A percentile compares a stretch with the other conserved stretches of the same genome.
phyloP scores from a whole-genome alignment of 108 stramenopile species.

The Skeletonema grethae region DNA sequence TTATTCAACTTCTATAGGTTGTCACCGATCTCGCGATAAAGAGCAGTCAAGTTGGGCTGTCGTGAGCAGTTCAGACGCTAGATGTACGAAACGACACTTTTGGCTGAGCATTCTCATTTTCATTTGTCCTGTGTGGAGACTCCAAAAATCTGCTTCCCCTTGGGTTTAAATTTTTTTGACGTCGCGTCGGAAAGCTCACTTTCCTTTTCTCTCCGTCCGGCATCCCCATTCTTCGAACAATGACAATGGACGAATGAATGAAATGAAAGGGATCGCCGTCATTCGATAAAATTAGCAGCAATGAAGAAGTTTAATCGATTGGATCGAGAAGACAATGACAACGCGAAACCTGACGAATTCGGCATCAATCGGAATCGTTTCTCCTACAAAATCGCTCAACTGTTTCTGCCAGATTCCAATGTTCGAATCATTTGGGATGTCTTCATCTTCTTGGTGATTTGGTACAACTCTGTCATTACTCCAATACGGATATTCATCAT shows the following conservation, averaged over 20 bases:
- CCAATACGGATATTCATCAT: slow-evolving; percentile 48
- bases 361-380: background rate
- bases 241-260: background rate
- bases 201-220: background rate
- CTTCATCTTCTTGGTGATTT: slow-evolving; percentile 52
- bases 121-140: too few relatives aligned
- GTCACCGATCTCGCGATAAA: too few relatives aligned
- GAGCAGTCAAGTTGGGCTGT: too few relatives aligned
- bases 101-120: too few relatives aligned
- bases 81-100: too few relatives aligned
- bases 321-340: background rate
- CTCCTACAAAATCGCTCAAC: slow-evolving; percentile 6
- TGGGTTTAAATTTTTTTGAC: too few relatives aligned
- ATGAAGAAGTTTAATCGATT: background rate
- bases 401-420: slow-evolving; percentile 38
- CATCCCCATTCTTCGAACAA: background rate
- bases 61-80: too few relatives aligned
- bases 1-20: too few relatives aligned
- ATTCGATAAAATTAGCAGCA: background rate
- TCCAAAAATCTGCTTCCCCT: too few relatives aligned
- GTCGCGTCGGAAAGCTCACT: too few relatives aligned
- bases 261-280: background rate
- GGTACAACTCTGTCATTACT: slow-evolving; percentile 53
- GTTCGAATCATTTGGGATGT: slow-evolving; percentile 46
- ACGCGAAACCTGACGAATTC: background rate